Base-by-base conservation (phyloP, 1,284 basidiomycete genomes). In the Schizophyllum commune region DNA sequence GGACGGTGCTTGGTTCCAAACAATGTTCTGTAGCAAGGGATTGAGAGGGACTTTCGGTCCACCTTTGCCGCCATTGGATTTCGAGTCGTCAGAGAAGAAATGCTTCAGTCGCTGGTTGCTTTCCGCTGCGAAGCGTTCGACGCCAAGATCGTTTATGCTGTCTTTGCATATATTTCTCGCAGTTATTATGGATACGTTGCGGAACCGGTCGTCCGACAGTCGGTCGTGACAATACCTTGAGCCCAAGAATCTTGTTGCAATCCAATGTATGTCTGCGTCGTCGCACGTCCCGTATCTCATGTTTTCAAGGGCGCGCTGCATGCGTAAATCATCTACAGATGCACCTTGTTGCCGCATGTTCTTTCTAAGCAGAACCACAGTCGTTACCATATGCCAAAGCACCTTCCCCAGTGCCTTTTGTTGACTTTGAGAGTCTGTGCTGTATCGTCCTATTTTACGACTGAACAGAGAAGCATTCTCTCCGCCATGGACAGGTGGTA, bases 211-310 rank as follows among this genome's bases (percentile, higher is more conserved):
- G 57, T 68, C 59, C 32, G 52, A 55, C 19, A 70, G 59, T 3
- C 27, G 27, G 2, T 27, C 27, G 27, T 27, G 27, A 5, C 27
- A 27, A 27, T 27, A 27, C 5, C 27, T 27, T 27, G 27, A 27
- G 3, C 27, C 27, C 0, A 66, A 64, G 4, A 71, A 60, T 27
- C 68, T n/a, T 4, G 64, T 66, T 13, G 61, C 59, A 2, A 79
- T 60, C 58, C 75, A 72, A 1, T 13, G 32, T 4, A 77, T 64
- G 59, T 79, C 75, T 6, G 68, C 68, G 0, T 52, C 2, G 1
- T 73, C 76, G 58, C 76, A 78, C 0, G 69, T 61, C 17, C 65
- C 68, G 62, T 74, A 75, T 6, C 71, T 22, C 73, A 76, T 71
- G 55, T 75, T 75, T 15, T 66, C 67, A 0, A 78, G 57, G 0